A percentile compares a stretch with the other conserved stretches of the same genome.
Evolutionary conservation across 1,139 yeast species (phyloP).

Genomic region (Suzukiozyma palmioleophila): DNA sequence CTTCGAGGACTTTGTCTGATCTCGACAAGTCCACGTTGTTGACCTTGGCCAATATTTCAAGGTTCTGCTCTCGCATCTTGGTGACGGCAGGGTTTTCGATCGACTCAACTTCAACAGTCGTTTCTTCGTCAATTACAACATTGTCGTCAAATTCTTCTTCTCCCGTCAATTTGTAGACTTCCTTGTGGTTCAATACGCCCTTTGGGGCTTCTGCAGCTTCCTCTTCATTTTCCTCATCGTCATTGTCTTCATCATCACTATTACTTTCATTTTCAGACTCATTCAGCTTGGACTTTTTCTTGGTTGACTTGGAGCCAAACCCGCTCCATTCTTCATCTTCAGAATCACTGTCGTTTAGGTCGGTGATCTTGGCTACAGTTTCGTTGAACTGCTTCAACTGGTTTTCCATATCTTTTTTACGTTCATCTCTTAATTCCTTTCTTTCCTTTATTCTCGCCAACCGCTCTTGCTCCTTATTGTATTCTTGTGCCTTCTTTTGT

Average conservation of each 20-base stretch:
- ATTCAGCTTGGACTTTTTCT: slow-evolving; percentile 16
- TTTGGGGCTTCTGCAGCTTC: slow-evolving; percentile 25
- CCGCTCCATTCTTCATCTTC: slow-evolving; percentile 43
- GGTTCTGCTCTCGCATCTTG: slow-evolving; percentile 27
- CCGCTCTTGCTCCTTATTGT: slow-evolving; percentile 71
- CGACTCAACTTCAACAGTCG: slow-evolving; percentile 60
- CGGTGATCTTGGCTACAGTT: slow-evolving; percentile 43
- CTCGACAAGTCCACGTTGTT: slow-evolving; percentile 61
- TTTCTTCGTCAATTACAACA: slow-evolving; percentile 48
- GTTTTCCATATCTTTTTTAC: slow-evolving; percentile 59
- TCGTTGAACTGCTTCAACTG: slow-evolving; percentile 58
- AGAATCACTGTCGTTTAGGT: slow-evolving; percentile 28
- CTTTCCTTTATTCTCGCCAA: slow-evolving; percentile 74
- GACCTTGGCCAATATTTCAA: slow-evolving; percentile 53
- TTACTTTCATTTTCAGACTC: slow-evolving; percentile 4
- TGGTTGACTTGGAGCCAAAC: slow-evolving; percentile 22
- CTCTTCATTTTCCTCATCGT: slow-evolving; percentile 20
- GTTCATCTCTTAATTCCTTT: slow-evolving; percentile 62
- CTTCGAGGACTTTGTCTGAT: slow-evolving; percentile 57
- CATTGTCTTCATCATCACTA: slow-evolving; percentile 10
- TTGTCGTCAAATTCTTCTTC: slow-evolving; percentile 31
- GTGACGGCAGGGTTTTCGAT: slow-evolving; percentile 44
- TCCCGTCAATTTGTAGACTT: slow-evolving; percentile 44
- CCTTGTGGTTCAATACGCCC: slow-evolving; percentile 41
- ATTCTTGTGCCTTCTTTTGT: slow-evolving; percentile 78